Percentiles rank a stretch among this genome's conserved stretches.
phyloP scores from a whole-genome alignment of 768 basidiomycete species.

The Dacryopinax spathularia region DNA sequence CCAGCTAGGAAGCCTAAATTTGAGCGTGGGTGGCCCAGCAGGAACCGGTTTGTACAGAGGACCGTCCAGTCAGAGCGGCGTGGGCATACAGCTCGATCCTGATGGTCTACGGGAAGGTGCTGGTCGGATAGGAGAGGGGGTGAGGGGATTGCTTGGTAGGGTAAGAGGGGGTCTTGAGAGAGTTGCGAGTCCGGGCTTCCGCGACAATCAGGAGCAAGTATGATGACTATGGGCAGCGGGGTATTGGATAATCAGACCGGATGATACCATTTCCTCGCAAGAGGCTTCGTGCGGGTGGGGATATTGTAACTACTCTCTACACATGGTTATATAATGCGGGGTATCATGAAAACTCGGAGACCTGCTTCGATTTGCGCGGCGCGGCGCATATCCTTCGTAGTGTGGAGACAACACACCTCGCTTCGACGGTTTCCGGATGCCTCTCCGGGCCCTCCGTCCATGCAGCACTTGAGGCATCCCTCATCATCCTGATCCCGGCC shows the following conservation, averaged over 20 bases:
- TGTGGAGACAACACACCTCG: not conserved
- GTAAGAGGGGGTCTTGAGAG: constrained; percentile 61
- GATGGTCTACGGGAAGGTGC: constrained; percentile 28
- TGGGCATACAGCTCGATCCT: constrained; percentile 41
- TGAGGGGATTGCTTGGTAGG: constrained; percentile 74
- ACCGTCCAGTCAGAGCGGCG: constrained; percentile 42
- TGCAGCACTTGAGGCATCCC: not conserved
- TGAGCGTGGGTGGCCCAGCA: constrained; percentile 77
- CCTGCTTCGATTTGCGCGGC: no score
- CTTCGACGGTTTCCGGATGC: not conserved
- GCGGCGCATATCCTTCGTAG: not conserved
- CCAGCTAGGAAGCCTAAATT: constrained; percentile 82
- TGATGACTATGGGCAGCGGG: not conserved
- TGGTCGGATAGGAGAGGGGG: constrained; percentile 79
- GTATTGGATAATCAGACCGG: not conserved
- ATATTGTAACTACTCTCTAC: no score
- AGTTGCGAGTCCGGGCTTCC: not conserved
- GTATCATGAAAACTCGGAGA: no score
- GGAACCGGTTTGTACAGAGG: constrained; percentile 71
- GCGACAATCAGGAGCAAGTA: not conserved
- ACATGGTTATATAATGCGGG: no score
- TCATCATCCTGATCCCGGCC: not conserved
- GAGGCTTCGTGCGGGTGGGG: no score
- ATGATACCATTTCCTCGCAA: no score
- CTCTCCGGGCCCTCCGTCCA: not conserved